Base-by-base conservation (phyloP, 2,329 filamentous ascomycete species). In the Colletotrichum scovillei region DNA sequence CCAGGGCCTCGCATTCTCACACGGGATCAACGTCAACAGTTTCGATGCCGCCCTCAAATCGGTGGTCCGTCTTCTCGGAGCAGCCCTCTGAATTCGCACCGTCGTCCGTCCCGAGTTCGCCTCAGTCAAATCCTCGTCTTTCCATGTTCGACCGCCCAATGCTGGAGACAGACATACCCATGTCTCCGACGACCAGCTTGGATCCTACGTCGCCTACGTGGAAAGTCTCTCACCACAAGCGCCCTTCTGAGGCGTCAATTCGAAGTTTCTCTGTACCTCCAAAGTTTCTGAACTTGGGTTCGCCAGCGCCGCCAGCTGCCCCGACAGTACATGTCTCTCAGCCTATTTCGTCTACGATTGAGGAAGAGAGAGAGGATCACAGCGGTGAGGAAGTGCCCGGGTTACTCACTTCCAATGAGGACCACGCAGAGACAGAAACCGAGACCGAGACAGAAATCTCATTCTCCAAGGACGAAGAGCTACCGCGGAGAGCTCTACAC, bases 101-200 rank as follows among this genome's bases (percentile, higher is more conserved):
- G 1, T 94, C 93, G 1, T 97, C 95, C 0, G 88, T 93, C 1
- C 92, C 95, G 1, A 95, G 92, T 77, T 98, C 96, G 4, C 95
- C 97, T 0, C 89, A 88, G 57, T 97, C 95, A 1, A 91, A 91
- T 35, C 91, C 91, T 75, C 90, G 92, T 22, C 89, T 89, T 63
- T 94, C 94, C 0, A 86, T 98, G 59, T 98, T 98, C 78, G 96
- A 98, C 80, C 89, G 91, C 38, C 68, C 67, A 84, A 90, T 93
- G 58, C 85, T 87, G 22, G 92, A 94, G 64, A 92, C 89, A 3
- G 95, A 94, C 12, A 88, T 92, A 60, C 94, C 95, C 0, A 92
- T 91, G 1, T 98, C 95, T 49, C 96, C 97, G 0, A 92, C 93
- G 19, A 97, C 95, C 1, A 92, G 92, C 66, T 85, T 92, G 16